These are phyloP conservation scores for Coprinopsis sp. DNA, from an alignment of 768 basidiomycete genomes.

Conservation along the genomic window DNA sequence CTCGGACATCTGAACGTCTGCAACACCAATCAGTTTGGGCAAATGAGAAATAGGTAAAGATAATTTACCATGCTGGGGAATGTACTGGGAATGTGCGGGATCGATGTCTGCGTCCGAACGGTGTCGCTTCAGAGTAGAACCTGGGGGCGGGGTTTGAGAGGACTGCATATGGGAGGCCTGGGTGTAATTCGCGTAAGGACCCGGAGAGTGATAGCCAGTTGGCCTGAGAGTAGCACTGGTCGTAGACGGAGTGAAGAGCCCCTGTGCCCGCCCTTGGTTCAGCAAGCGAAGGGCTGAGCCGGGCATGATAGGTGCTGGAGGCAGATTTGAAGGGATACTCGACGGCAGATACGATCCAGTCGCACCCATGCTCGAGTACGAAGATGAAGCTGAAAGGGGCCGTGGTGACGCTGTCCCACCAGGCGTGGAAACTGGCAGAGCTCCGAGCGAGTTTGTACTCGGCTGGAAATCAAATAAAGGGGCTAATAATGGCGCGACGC, in stretches of 20 bases:
- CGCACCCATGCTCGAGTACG: slow-evolving; percentile 52
- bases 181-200: slow-evolving; percentile 42
- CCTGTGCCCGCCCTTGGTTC: slow-evolving; percentile 83
- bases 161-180: slow-evolving; percentile 43
- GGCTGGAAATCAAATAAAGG: slow-evolving; percentile 95
- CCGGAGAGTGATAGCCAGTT: slow-evolving; percentile 50
- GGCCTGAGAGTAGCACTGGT: slow-evolving; percentile 49
- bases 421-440: slow-evolving; percentile 54
- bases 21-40: background rate
- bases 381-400: slow-evolving; percentile 64
- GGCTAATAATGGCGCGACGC: slow-evolving; percentile 80
- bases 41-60: background rate
- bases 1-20: slow-evolving; percentile 44
- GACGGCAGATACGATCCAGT: slow-evolving; percentile 36
- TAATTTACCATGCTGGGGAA: slow-evolving; percentile 17
- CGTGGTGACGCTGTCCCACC: slow-evolving; percentile 51
- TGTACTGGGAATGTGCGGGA: slow-evolving; percentile 15
- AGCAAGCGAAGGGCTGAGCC: slow-evolving; percentile 80
- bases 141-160: slow-evolving; percentile 49
- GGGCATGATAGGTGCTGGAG: slow-evolving; percentile 83
- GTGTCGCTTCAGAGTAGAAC: slow-evolving; percentile 32
- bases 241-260: slow-evolving; percentile 81
- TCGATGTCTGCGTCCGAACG: slow-evolving; percentile 58
- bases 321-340: slow-evolving; percentile 49
- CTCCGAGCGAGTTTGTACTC: slow-evolving; percentile 61